These are phyloP conservation scores for Plasmodium chabaudi DNA, from an alignment of 169 alveolate genomes.

Conservation along the genomic window DNA sequence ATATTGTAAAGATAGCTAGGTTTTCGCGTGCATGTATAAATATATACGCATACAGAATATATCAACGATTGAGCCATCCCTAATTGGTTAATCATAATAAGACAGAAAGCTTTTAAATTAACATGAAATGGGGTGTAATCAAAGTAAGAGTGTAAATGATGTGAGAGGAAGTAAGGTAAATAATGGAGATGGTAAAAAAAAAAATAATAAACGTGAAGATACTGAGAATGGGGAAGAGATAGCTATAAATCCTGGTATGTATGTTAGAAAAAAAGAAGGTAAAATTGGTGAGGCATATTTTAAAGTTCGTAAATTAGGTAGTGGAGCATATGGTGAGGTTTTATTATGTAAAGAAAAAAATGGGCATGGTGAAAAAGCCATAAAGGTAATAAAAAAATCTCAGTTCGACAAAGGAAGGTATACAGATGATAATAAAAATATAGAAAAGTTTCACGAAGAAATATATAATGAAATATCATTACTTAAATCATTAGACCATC, in stretches of 20 bases:
- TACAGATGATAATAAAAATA: slow-evolving; percentile 5
- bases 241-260: slow-evolving; percentile 77
- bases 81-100: no score
- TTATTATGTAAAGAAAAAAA: slow-evolving; percentile 85
- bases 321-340: slow-evolving; percentile 95
- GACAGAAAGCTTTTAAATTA: neutral
- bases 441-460: slow-evolving; percentile 54
- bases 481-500: slow-evolving; percentile 94
- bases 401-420: slow-evolving; percentile 37
- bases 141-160: slow-evolving; percentile 22
- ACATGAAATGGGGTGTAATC: slow-evolving; percentile 69
- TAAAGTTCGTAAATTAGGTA: slow-evolving; percentile 90
- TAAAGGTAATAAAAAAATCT: slow-evolving; percentile 88
- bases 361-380: slow-evolving; percentile 88
- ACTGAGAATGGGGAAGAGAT: slow-evolving; percentile 10
- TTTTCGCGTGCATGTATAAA: no score
- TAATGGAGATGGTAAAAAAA: neutral
- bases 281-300: slow-evolving; percentile 86
- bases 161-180: slow-evolving; percentile 3
- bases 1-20: no score
- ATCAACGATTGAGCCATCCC: no score
- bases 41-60: no score
- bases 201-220: neutral
- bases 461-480: slow-evolving; percentile 90
- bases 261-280: slow-evolving; percentile 78